Conservation (phyloP, 768 basidiomycete genomes). For the Kwoniella sp. region DNA sequence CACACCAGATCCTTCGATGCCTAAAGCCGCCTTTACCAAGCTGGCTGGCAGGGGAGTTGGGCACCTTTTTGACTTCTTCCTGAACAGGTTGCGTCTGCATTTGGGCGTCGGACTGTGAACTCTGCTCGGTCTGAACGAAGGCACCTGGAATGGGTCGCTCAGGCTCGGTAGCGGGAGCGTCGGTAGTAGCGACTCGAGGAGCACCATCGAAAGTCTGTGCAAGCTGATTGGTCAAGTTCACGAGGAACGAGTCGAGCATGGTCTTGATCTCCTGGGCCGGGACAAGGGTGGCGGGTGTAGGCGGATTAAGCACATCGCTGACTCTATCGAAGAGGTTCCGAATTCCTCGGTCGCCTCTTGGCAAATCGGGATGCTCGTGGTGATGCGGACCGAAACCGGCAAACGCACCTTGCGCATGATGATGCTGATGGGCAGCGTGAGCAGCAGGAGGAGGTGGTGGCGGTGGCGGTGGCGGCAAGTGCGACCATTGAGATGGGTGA, state of each 20-base stretch:
- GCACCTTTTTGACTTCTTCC: slow-evolving; percentile 7
- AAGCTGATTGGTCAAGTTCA: slow-evolving; percentile 50
- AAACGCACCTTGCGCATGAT: background rate
- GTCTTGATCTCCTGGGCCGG: slow-evolving; percentile 49
- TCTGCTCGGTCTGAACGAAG: slow-evolving; percentile 30
- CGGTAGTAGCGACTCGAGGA: slow-evolving; percentile 20
- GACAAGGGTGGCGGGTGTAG: slow-evolving; percentile 25
- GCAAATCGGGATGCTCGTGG: background rate
- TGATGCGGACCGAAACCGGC: slow-evolving; percentile 6
- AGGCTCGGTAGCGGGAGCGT: slow-evolving; percentile 10
- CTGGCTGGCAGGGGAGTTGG: slow-evolving; percentile 15
- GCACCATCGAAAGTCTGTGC: slow-evolving; percentile 46
- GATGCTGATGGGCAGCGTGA: background rate
- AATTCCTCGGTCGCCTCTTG: slow-evolving; percentile 19
- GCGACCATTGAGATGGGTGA: slow-evolving; percentile 5
- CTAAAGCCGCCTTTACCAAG: slow-evolving; percentile 45
- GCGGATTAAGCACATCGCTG: slow-evolving; percentile 31
- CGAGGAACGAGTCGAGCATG: slow-evolving; percentile 50
- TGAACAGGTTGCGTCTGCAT: slow-evolving; percentile 21
- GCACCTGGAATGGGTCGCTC: slow-evolving; percentile 49
- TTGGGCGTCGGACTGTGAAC: slow-evolving; percentile 20
- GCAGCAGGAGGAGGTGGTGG: slow-evolving; percentile 2
- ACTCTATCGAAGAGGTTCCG: slow-evolving; percentile 38
- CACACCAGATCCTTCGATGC: slow-evolving; percentile 45
- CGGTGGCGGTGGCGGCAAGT: slow-evolving; percentile 10